Evolutionary conservation across 2,329 filamentous ascomycete genomes (phyloP), one percentile per base, ranked within the genome.

Genomic region (Botrytis fabae): DNA sequence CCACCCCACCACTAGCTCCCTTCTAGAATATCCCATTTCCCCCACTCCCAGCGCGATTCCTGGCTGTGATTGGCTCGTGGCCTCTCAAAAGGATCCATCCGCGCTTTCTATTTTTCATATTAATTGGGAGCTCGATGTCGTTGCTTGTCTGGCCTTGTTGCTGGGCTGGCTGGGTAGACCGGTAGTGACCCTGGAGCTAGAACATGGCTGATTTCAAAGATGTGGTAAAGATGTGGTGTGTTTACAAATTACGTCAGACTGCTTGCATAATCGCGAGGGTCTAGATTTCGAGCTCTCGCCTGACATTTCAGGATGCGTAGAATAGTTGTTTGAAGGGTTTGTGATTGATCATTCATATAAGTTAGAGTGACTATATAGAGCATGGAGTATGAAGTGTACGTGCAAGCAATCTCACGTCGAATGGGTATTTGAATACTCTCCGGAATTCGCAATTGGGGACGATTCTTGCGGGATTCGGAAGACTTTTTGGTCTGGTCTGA

Each of bases 201-300:
- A 66, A 25, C 22, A 25, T 25, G 9, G 28, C 48, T 66, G 63
- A 66, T 66, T 66, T 66, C 64, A 66, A 66, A 66, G 46, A 35
- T 66, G 8, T 22, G 20, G 9, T 40, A 66, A 66, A 66, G 46
- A 35, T 66, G 8, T 22, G 20, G 9, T 40, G 20, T 63, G 32
- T n/a, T 66, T 40, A 66, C 64, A 57, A 57, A 57, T 57, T 57
- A 66, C 64, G 32, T 54, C 64, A 66, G 64, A 16, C 35, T 66
- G 63, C 63, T 66, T 66, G 44, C 63, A 51, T 66, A 66, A 66
- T 66, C 63, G 14, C 35, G 44, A 54, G 22, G 48, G n/a, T 68
- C 64, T 64, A 64, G 62, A 64, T 64, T 46, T n/a, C 22, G 25
- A 16, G 48, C 48, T 54, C 22, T 25, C 12, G 9, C 28, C 20